Percentiles rank a stretch among this genome's conserved stretches.
These are phyloP conservation scores for Talaromyces albobiverticillius DNA, from an alignment of 2,329 filamentous ascomycete genomes.

Conservation along the genomic window DNA sequence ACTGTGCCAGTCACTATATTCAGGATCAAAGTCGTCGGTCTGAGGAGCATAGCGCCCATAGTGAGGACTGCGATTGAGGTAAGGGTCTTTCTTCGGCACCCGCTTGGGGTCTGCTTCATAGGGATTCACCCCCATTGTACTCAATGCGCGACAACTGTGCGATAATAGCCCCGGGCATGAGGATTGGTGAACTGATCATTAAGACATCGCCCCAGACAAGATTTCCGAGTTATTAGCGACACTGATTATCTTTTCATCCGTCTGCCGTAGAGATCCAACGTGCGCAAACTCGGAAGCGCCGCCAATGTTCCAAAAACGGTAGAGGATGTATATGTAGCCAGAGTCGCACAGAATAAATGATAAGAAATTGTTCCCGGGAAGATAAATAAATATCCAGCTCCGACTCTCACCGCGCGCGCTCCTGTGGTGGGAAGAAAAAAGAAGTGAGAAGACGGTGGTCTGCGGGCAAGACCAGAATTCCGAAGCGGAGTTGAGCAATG, in stretches of 20 bases:
- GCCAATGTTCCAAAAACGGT: too few relatives aligned
- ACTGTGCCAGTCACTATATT: conserved; percentile 31
- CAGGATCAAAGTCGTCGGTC: conserved; percentile 35
- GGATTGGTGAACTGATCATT: conserved; percentile 1
- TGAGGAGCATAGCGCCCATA: conserved; percentile 35
- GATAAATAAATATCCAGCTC: background rate
- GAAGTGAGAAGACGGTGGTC: background rate
- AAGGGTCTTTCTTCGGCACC: conserved; percentile 33
- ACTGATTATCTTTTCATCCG: background rate
- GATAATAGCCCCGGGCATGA: conserved; percentile 6
- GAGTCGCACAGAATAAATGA: too few relatives aligned
- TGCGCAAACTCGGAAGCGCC: too few relatives aligned
- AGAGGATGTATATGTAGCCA: too few relatives aligned
- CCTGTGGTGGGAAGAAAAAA: background rate
- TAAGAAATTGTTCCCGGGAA: background rate
- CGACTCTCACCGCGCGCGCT: background rate
- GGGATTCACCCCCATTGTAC: conserved; percentile 23
- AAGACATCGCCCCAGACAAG: background rate
- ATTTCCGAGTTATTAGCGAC: background rate
- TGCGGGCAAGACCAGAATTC: conserved; percentile 1
- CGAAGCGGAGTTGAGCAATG: conserved; percentile 7
- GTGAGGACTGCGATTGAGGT: conserved; percentile 28
- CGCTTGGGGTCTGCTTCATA: conserved; percentile 33
- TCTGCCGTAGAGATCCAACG: background rate
- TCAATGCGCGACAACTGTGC: conserved; percentile 2